phyloP scores from a whole-genome alignment of 1,284 basidiomycete species.

The Ustilago shanxiensis region DNA sequence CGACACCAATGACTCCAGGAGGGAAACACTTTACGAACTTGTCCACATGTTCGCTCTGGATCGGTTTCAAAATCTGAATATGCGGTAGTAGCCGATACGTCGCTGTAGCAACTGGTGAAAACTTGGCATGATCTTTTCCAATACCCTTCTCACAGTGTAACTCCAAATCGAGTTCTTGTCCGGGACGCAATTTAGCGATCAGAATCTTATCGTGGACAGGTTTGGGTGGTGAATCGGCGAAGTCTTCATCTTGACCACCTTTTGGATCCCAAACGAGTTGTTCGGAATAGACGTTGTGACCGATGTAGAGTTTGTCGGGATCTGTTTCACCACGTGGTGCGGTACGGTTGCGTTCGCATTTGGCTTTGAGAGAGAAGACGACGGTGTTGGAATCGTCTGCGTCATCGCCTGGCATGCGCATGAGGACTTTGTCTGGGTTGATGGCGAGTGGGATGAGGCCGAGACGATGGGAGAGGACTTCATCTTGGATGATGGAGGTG shows the following conservation, averaged over 20 bases:
- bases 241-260: conserved; percentile 79
- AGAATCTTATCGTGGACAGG: conserved; percentile 88
- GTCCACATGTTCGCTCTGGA: conserved; percentile 75
- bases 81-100: conserved; percentile 92
- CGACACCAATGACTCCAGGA: conserved; percentile 84
- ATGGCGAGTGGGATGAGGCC: conserved; percentile 90
- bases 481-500: conserved; percentile 92
- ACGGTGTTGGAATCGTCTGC: conserved; percentile 89
- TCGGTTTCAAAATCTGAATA: conserved; percentile 82
- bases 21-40: conserved; percentile 92
- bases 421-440: conserved; percentile 78
- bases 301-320: conserved; percentile 59
- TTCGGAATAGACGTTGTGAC: conserved; percentile 77
- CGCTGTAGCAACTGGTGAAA: conserved; percentile 83
- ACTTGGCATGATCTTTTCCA: conserved; percentile 98
- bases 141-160: conserved; percentile 93
- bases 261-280: conserved; percentile 86
- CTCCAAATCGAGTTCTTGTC: conserved; percentile 85
- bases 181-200: conserved; percentile 92
- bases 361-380: conserved; percentile 83
- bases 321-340: conserved; percentile 73
- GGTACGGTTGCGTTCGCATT: conserved; percentile 77
- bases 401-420: conserved; percentile 72
- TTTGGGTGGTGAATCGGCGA: conserved; percentile 74
- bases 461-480: conserved; percentile 89